A percentile compares a stretch with the other conserved stretches of the same genome.
Evolutionary conservation across 2,329 filamentous ascomycete genomes (phyloP).

Genomic region (Aspergillus melleus): DNA sequence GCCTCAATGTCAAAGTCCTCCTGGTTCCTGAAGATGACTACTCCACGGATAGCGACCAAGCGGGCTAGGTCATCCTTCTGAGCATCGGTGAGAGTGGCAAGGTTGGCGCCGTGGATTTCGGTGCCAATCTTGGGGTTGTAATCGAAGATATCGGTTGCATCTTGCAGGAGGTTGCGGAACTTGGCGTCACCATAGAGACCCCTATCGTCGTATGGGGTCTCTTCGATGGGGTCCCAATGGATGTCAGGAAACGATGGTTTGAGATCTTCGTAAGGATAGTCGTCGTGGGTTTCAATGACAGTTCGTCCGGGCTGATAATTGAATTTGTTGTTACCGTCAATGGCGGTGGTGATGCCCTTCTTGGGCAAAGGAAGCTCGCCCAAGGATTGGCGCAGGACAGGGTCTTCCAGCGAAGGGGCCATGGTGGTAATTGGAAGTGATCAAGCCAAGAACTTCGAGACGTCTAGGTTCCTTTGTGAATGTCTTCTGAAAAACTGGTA

Average conservation of each 20-base stretch:
- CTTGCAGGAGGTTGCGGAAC: conserved; percentile 54
- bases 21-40: conserved; percentile 60
- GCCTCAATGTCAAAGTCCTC: conserved; percentile 55
- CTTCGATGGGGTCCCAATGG: conserved; percentile 51
- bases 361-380: conserved; percentile 15
- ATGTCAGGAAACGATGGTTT: conserved; percentile 55
- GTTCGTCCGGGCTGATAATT: conserved; percentile 53
- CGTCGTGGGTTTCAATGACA: conserved; percentile 44
- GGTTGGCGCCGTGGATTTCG: conserved; percentile 53
- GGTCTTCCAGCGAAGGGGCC: conserved; percentile 35
- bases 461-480: not conserved
- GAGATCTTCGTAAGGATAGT: conserved; percentile 55
- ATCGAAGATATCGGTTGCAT: conserved; percentile 57
- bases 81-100: conserved; percentile 50
- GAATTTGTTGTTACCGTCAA: conserved; percentile 36
- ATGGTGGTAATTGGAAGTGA: conserved; percentile 16
- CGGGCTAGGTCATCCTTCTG: conserved; percentile 58
- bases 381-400: conserved; percentile 14
- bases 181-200: conserved; percentile 55
- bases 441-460: not conserved
- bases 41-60: conserved; percentile 55
- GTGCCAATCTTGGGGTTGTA: conserved; percentile 59
- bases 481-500: not conserved
- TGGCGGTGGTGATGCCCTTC: conserved; percentile 15
- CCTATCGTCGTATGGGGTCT: conserved; percentile 54